Percentiles rank a stretch among this genome's conserved stretches.
Conservation (phyloP, 495 filamentous ascomycete species). For the Delitschia confertaspora region DNA sequence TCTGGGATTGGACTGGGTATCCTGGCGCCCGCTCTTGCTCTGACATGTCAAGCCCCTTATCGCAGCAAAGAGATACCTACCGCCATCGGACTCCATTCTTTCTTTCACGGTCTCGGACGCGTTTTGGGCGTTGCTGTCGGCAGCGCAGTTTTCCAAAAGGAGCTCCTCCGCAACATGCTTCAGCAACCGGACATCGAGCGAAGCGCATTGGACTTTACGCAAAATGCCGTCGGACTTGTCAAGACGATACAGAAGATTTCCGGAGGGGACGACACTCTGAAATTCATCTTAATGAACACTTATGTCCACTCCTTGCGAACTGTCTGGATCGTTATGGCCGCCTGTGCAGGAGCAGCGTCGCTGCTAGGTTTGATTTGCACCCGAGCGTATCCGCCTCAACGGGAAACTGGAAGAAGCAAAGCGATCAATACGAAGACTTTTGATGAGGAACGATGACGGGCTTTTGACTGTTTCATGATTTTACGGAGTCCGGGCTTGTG, state of each 20-base stretch:
- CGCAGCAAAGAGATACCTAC: conserved; percentile 29
- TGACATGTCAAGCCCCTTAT: conserved; percentile 39
- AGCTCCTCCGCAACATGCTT: conserved; percentile 36
- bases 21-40: conserved; percentile 40
- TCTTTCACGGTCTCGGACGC: conserved; percentile 53
- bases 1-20: conserved; percentile 42
- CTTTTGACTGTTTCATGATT: too few species aligned
- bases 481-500: too few species aligned
- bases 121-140: conserved; percentile 53
- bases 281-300: conserved; percentile 26
- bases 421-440: conserved; percentile 1
- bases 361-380: conserved; percentile 43
- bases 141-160: conserved; percentile 49
- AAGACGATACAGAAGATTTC: conserved; percentile 29
- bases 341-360: conserved; percentile 41
- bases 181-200: conserved; percentile 17
- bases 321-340: conserved; percentile 39
- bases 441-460: neutral
- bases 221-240: conserved; percentile 40
- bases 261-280: conserved; percentile 9
- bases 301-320: conserved; percentile 32
- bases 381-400: conserved; percentile 15
- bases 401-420: conserved; percentile 29
- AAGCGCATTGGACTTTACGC: conserved; percentile 31
- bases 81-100: conserved; percentile 47